phyloP scores from a whole-genome alignment of 106 monocot genomes.

The Xerophyta viscosa region DNA sequence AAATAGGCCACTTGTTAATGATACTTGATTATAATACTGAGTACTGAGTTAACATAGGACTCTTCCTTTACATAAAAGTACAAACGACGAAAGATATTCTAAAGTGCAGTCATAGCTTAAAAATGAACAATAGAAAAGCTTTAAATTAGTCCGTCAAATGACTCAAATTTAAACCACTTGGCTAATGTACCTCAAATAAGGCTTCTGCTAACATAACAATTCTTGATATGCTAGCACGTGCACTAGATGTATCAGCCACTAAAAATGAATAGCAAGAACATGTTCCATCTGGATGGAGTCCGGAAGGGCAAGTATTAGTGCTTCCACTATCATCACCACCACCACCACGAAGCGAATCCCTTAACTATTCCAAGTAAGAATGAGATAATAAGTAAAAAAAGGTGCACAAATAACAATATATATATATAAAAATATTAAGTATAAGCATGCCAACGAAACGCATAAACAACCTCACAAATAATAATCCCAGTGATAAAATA shows the following conservation, averaged over 20 bases:
- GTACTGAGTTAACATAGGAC: no score
- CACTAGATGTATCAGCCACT: conserved; percentile 37
- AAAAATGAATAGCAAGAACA: conserved; percentile 60
- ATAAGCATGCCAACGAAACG: no score
- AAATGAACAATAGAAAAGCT: no score
- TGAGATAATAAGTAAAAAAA: neutral
- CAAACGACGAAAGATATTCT: no score
- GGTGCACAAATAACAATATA: neutral
- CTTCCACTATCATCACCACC: conserved; percentile 20
- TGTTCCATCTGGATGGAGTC: conserved; percentile 69
- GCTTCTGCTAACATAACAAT: conserved; percentile 85
- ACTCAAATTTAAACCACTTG: neutral
- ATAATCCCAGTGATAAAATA: no score
- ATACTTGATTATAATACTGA: no score
- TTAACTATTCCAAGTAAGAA: conserved; percentile 30
- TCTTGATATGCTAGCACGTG: conserved; percentile 73
- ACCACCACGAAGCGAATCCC: conserved; percentile 33
- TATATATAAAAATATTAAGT: neutral
- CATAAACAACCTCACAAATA: no score
- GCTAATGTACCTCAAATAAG: conserved; percentile 58
- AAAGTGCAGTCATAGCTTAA: no score
- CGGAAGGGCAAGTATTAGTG: conserved; percentile 42
- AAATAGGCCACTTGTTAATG: no score
- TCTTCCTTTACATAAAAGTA: no score
- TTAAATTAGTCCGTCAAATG: no score